Evolutionary conservation across 2,329 filamentous ascomycete species (phyloP), one percentile per base, ranked within the genome.

Genomic region (Tothia fuscella): DNA sequence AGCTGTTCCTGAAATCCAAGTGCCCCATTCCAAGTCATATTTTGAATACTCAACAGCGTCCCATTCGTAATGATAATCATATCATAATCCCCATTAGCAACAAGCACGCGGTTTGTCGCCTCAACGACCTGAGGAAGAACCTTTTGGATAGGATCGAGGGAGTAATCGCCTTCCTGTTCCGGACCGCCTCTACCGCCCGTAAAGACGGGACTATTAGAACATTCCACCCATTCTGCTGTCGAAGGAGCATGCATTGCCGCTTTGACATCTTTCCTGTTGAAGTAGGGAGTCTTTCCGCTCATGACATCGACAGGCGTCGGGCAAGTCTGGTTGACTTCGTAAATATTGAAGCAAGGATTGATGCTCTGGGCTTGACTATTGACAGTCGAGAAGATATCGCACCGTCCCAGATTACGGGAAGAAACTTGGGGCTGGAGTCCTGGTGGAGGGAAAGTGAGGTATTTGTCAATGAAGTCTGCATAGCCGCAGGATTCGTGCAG

Each of bases 211-310:
- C 16, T 34, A 14, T 36, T 24, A 6, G 22, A 38, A 20, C 46
- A 50, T 39, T 49, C 38, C 29, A 41, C 42, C 49, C 49, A 50
- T 25, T 39, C 28, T 12, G 45, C 40, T 25, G 47, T 43, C 22
- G 45, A n/a, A 3, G 49, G 49, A 3, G 47, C 49, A 33, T 51
- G 44, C 7, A 50, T 21, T 3, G 48, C 49, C 17, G 19, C 22
- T 30, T 51, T 49, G 9, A 51, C 49, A 25, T 51, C 48, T 6
- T 30, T 39, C 14, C 49, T 30, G 25, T 51, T 46, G 48, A 50
- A 50, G 41, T 50, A 50, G 0, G 82, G 80, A 0, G 72, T 52
- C 57, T 87, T 88, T 14, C 58, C 56, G 37, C 17, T 41, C 47
- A 51, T 41, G 7, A 41, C 42, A 30, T 50, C 48, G 10, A 22